Evolutionary conservation across 2,329 filamentous ascomycete species (phyloP), one percentile per base, ranked within the genome.

Genomic region (Aaosphaeria arxii): DNA sequence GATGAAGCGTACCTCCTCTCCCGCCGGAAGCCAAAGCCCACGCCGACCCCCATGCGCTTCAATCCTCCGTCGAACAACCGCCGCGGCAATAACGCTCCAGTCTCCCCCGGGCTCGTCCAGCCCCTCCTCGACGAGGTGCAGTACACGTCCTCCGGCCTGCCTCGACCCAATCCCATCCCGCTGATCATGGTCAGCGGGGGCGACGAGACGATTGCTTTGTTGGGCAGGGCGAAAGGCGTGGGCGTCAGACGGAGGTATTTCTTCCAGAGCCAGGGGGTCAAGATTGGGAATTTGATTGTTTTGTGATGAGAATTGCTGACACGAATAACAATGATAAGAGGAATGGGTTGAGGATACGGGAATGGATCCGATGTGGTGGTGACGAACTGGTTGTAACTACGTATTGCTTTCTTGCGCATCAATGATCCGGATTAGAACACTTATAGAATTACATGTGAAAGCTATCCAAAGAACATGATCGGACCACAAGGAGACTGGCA

Each of bases 121-220:
- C 94, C 94, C 1, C 71, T 94, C 42, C 76, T 99, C 4, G 89
- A 95, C 44, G 80, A 86, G 54, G 73, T 76, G 44, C 92, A 96
- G 73, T 71, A 77, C 43, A 91, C 87, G 2, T 83, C 85, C 0
- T 80, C 77, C 4, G 90, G 91, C 0, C 74, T 91, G 44, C 77
- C 79, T 45, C 75, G 91, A 7, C 80, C 84, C 39, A 79, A 91
- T 59, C 86, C 85, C 2, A 86, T 97, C 35, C 83, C 88, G 9
- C 84, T 96, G 81, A 79, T 95, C 36, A 88, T 97, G 81, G 81
- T 95, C 1, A 51, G 83, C 0, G 90, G 88, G 0, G 86, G 85
- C 0, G 77, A 84, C 7, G 77, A 79, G 48, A 82, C 82, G 7
- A 87, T 90, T 58, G 77, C 79, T 30, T 71, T 85, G 48, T 75